A percentile compares a stretch with the other conserved stretches of the same genome.
Conservation (phyloP, 2,329 filamentous ascomycete species). For the Fusarium sp. region DNA sequence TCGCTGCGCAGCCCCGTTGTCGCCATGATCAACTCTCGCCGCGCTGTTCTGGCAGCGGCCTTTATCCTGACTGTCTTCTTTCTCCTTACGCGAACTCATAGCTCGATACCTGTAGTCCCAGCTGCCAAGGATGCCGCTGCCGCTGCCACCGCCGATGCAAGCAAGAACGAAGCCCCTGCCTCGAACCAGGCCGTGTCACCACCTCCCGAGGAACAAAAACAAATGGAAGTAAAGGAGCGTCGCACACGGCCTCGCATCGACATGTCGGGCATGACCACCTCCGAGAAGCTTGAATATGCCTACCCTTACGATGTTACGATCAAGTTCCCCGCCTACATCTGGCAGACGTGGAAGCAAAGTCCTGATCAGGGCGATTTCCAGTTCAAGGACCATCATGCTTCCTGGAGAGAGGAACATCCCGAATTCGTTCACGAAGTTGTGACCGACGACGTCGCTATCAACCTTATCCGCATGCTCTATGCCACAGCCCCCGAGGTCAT, state of each 20-base stretch:
- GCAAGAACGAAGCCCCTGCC: slow-evolving; percentile 40
- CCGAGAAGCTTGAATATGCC: slow-evolving; percentile 88
- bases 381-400: slow-evolving; percentile 87
- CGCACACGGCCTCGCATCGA: slow-evolving; percentile 67
- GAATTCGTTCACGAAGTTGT: slow-evolving; percentile 97
- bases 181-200: slow-evolving; percentile 38
- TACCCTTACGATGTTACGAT: slow-evolving; percentile 90
- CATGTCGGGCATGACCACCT: slow-evolving; percentile 77
- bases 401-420: slow-evolving; percentile 89
- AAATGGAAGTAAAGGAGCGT: slow-evolving; percentile 38
- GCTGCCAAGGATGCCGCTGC: slow-evolving; percentile 34
- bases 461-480: slow-evolving; percentile 88
- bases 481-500: slow-evolving; percentile 83
- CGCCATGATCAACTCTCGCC: slow-evolving; percentile 81
- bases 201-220: slow-evolving; percentile 32
- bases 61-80: slow-evolving; percentile 77
- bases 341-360: slow-evolving; percentile 97
- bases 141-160: slow-evolving; percentile 26
- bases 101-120: slow-evolving; percentile 41
- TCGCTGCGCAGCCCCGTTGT: slow-evolving; percentile 53
- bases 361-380: slow-evolving; percentile 82
- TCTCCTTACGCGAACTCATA: slow-evolving; percentile 73
- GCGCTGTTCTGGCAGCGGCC: slow-evolving; percentile 78
- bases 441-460: slow-evolving; percentile 86
- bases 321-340: slow-evolving; percentile 97